Evolutionary conservation across 768 basidiomycete species (phyloP).

Genomic region (Macrolepiota albuminosa): DNA sequence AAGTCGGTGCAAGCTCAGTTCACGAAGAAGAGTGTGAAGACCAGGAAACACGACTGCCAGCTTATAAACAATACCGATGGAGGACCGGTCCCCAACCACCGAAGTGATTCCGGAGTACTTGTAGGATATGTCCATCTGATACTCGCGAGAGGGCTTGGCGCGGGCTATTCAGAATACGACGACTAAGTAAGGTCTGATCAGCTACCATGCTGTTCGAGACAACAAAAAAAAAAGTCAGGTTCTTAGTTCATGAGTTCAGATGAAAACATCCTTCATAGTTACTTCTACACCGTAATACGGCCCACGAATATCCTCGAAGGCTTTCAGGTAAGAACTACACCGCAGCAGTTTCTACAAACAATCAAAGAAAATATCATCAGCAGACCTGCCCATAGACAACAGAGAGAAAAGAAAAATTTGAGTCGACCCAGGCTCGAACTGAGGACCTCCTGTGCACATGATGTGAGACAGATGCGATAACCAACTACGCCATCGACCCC

Average conservation of each 20-base stretch:
- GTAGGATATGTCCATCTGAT: background rate
- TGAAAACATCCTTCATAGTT: no score
- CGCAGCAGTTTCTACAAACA: no score
- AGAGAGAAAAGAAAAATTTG: background rate
- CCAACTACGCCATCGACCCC: slow-evolving; percentile 68
- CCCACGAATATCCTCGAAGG: no score
- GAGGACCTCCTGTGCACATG: slow-evolving; percentile 14
- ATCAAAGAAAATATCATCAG: no score
- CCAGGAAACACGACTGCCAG: background rate
- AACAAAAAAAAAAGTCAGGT: background rate
- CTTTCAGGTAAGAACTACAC: no score
- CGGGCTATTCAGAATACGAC: background rate
- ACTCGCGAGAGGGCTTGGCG: background rate
- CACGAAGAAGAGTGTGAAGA: background rate
- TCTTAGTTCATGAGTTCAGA: background rate
- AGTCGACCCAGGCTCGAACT: slow-evolving; percentile 19
- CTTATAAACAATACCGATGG: background rate
- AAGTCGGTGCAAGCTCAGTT: background rate
- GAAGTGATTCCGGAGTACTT: background rate
- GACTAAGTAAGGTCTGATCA: background rate
- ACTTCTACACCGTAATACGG: no score
- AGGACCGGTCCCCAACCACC: background rate
- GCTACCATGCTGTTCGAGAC: no score
- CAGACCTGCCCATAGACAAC: no score
- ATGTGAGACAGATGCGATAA: slow-evolving; percentile 71